phyloP scores from a whole-genome alignment of 2,329 filamentous ascomycete genomes.

The Diaporthe sp. region DNA sequence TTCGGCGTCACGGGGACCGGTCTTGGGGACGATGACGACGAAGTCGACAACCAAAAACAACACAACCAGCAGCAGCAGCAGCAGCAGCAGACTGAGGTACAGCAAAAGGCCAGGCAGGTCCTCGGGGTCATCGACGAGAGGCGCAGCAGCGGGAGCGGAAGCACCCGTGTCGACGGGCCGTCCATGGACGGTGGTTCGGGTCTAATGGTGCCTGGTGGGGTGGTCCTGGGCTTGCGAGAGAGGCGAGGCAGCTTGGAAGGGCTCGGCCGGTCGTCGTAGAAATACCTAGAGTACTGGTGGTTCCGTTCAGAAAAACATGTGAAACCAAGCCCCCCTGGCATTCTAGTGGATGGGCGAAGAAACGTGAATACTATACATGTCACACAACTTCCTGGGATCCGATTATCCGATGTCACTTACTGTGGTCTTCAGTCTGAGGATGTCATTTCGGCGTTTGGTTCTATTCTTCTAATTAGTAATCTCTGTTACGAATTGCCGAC shows the following conservation, averaged over 20 bases:
- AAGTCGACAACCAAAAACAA: background rate
- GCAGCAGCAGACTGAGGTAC: background rate
- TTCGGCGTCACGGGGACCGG: constrained; percentile 23
- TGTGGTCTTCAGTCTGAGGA: background rate
- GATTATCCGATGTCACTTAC: background rate
- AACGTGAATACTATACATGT: background rate
- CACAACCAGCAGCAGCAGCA: background rate
- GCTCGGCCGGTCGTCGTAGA: background rate
- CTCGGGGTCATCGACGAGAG: constrained; percentile 20
- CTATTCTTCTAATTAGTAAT: background rate
- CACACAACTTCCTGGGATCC: background rate
- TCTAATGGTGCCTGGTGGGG: background rate
- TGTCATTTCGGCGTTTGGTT: background rate
- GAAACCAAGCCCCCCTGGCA: background rate
- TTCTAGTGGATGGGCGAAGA: background rate
- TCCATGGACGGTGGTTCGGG: background rate
- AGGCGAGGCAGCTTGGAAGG: constrained; percentile 14
- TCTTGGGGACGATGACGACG: background rate
- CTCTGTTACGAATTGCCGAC: background rate
- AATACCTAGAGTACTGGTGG: background rate
- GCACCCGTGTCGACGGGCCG: background rate
- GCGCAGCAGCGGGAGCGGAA: constrained; percentile 15
- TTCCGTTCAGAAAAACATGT: background rate
- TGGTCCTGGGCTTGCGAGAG: constrained; percentile 10
- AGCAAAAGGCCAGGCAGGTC: background rate